These are phyloP conservation scores for Colletotrichum melonis DNA, from an alignment of 2,329 filamentous ascomycete species.

Conservation along the genomic window DNA sequence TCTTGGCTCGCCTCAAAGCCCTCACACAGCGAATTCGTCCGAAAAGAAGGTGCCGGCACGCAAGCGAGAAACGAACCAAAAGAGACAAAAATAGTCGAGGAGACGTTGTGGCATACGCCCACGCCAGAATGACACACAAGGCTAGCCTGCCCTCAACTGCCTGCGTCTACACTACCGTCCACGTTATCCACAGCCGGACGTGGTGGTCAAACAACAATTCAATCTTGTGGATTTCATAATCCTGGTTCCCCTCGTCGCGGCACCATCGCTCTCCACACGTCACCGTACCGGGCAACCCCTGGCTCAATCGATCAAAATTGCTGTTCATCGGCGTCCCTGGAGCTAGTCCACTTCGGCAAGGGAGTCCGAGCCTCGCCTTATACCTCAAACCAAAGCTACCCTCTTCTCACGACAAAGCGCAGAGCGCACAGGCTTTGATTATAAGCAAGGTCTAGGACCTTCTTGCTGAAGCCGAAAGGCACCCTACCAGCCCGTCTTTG, in stretches of 20 bases:
- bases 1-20: not conserved
- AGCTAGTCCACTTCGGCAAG: not conserved
- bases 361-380: conserved; percentile 18
- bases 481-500: not conserved
- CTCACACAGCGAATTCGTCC: not conserved
- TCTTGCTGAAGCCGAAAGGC: not conserved
- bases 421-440: conserved; percentile 9
- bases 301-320: conserved; percentile 24
- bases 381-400: conserved; percentile 19
- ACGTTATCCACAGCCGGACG: not conserved
- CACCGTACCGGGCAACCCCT: conserved; percentile 17
- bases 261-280: conserved; percentile 5
- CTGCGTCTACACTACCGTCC: not conserved
- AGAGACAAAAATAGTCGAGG: conserved; percentile 9
- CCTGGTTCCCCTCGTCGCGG: not conserved
- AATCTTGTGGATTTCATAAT: not conserved
- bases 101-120: not conserved
- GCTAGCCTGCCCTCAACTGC: not conserved
- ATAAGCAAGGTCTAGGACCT: not conserved
- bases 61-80: not conserved
- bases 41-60: conserved; percentile 4
- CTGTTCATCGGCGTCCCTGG: conserved; percentile 4
- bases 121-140: not conserved
- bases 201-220: not conserved
- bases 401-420: conserved; percentile 19